Base-by-base conservation (phyloP, 2,329 filamentous ascomycete genomes). In the Fusarium sp. region DNA sequence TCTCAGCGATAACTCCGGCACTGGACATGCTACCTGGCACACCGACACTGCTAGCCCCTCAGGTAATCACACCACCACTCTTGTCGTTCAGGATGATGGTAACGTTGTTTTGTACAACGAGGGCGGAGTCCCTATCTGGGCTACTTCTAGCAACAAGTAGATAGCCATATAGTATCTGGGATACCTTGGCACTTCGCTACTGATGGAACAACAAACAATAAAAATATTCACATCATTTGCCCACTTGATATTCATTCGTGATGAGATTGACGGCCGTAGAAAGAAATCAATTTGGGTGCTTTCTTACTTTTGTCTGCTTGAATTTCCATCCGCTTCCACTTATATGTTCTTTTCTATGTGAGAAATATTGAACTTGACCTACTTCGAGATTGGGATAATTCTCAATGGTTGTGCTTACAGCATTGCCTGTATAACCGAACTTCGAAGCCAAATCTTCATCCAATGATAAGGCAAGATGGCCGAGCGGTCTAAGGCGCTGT, bases 91-190 rank as follows among this genome's bases (percentile, higher is more conserved):
- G 19, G 19, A 61, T 19, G 58, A 61, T 18, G 58, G 58, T 0
- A 58, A 61, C 31, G 28, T 58, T 50, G 58, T 61, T 10, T n/a
- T 61, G 28, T 58, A 58, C 37, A 61, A 61, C 12, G 28, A 49
- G 14, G 57, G 42, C 1, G 53, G 10, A 2, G 16, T 12, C 2
- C 21, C 53, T 6, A 61, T 61, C 4, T 61, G 53, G 58, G 37
- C 28, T 5, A 34, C 58, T 16, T 8, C 18, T 3, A 61, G 58
- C 16, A 58, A 44, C 28, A 61, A 61, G 19, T 48, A 60, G 42
- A 46, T n/a, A 2, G 4, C 4, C 2, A 19, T 9, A 4, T 8
- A 9, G 19, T 16, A 11, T 7, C 9, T 8, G 21, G 4, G 7
- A 14, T 25, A 14, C 11, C 16, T 19, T 9, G 8, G 16, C n/a